These are phyloP conservation scores for Aspergillus nanangensis DNA, from an alignment of 495 filamentous ascomycete genomes.

Conservation along the genomic window DNA sequence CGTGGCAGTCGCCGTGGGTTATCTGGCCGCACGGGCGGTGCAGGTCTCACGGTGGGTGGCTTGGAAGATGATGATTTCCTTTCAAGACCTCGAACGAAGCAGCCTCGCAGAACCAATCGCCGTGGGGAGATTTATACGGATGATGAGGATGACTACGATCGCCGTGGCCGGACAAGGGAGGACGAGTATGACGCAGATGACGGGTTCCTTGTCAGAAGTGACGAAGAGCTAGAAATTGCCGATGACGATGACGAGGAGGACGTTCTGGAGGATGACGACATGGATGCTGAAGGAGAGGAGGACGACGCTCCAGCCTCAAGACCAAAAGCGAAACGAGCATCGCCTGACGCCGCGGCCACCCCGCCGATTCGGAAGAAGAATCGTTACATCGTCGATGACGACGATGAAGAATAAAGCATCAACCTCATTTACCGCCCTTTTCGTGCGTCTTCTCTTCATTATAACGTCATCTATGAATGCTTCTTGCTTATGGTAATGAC, in stretches of 20 bases:
- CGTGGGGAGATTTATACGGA: conserved; percentile 53
- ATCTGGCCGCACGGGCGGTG: conserved; percentile 39
- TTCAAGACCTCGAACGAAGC: conserved; percentile 38
- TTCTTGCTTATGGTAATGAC: conserved; percentile 5
- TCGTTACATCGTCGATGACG: conserved; percentile 43
- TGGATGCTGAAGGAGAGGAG: conserved; percentile 57
- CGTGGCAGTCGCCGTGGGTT: conserved; percentile 49
- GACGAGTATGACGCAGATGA: conserved; percentile 85
- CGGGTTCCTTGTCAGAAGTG: conserved; percentile 71
- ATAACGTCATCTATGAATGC: neutral
- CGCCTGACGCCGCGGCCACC: conserved; percentile 23
- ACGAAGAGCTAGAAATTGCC: conserved; percentile 60
- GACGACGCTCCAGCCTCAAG: conserved; percentile 24
- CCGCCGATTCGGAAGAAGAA: conserved; percentile 43
- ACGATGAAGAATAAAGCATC: conserved; percentile 36
- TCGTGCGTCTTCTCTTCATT: conserved; percentile 1
- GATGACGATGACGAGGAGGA: conserved; percentile 60
- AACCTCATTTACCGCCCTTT: neutral
- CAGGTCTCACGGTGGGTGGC: conserved; percentile 66
- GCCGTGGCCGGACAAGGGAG: conserved; percentile 56
- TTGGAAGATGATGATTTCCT: conserved; percentile 63
- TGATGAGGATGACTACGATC: conserved; percentile 57
- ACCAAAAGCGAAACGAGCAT: conserved; percentile 19
- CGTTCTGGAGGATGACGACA: conserved; percentile 54
- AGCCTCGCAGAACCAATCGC: conserved; percentile 39